Conservation (phyloP, 495 filamentous ascomycete species). For the Mytilinidion resinicola region DNA sequence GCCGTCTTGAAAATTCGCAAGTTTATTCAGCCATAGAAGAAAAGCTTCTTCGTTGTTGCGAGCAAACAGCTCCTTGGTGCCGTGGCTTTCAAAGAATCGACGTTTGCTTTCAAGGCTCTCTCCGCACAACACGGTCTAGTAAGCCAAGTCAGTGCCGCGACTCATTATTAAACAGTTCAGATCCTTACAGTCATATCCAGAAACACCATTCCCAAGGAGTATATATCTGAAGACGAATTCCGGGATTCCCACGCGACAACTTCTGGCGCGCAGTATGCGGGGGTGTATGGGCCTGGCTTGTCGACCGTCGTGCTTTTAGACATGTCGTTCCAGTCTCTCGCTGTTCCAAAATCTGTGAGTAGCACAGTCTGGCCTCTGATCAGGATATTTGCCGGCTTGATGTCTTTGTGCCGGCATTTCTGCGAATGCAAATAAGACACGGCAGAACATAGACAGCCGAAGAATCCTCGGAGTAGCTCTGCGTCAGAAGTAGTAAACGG, state of each 20-base stretch:
- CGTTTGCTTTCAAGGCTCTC: constrained; percentile 1
- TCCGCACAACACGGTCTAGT: constrained; percentile 5
- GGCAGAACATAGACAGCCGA: constrained; percentile 19
- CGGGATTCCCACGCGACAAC: constrained; percentile 12
- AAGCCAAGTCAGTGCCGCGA: not conserved
- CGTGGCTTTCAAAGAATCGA: not conserved
- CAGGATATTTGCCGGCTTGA: constrained; percentile 19
- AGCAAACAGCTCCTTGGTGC: not conserved
- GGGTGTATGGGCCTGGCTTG: constrained; percentile 1
- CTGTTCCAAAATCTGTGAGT: constrained; percentile 22
- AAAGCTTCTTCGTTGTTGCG: not conserved
- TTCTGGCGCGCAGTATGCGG: constrained; percentile 16
- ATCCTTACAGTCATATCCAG: constrained; percentile 20
- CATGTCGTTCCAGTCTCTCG: constrained; percentile 14
- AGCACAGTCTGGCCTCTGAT: constrained; percentile 9
- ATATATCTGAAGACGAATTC: constrained; percentile 19
- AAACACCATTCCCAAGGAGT: constrained; percentile 19
- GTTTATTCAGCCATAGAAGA: not conserved
- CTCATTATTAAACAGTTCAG: not conserved
- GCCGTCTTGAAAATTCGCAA: not conserved
- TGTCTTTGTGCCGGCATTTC: constrained; percentile 25
- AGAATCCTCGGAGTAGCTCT: constrained; percentile 9
- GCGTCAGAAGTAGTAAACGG: constrained; percentile 3
- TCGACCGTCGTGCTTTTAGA: constrained; percentile 16
- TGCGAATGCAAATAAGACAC: constrained; percentile 15